Conservation (phyloP, 495 filamentous ascomycete species). For the Penicillium chermesinum region DNA sequence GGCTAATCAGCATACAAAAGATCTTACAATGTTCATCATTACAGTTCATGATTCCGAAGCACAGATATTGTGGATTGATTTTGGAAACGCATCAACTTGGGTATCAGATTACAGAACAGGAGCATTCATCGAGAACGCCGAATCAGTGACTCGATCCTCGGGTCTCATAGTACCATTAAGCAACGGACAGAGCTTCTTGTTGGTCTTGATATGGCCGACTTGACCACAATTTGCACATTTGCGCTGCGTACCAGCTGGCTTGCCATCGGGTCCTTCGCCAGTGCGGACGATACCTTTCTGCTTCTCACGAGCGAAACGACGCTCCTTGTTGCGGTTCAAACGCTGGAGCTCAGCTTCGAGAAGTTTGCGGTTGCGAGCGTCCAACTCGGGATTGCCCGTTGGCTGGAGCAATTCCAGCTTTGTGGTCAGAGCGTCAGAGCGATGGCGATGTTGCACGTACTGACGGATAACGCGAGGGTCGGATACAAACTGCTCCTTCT, state of each 20-base stretch:
- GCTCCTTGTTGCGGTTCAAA: conserved; percentile 84
- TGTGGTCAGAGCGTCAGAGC: conserved; percentile 58
- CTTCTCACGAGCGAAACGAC: conserved; percentile 84
- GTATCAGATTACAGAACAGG: conserved; percentile 27
- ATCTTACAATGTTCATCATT: too few species aligned
- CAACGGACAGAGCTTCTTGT: conserved; percentile 93
- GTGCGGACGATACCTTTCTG: conserved; percentile 60
- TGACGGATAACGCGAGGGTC: conserved; percentile 70
- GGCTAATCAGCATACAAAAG: too few species aligned
- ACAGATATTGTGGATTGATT: neutral
- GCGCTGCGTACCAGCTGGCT: conserved; percentile 66
- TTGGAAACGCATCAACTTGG: neutral
- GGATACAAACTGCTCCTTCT: conserved; percentile 57
- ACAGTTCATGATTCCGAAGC: too few species aligned
- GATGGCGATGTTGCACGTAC: conserved; percentile 51
- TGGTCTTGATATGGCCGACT: conserved; percentile 97
- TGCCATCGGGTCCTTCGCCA: conserved; percentile 40
- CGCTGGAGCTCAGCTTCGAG: conserved; percentile 73
- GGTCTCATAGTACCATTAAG: conserved; percentile 81
- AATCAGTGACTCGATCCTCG: conserved; percentile 54
- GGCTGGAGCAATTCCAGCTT: conserved; percentile 61
- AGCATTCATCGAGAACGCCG: conserved; percentile 50
- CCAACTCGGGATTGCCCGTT: conserved; percentile 71
- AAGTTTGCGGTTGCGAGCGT: conserved; percentile 54
- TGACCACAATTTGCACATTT: conserved; percentile 97